Conservation (phyloP, 164 flowering plant genomes). For the Umbellularia californica region DNA sequence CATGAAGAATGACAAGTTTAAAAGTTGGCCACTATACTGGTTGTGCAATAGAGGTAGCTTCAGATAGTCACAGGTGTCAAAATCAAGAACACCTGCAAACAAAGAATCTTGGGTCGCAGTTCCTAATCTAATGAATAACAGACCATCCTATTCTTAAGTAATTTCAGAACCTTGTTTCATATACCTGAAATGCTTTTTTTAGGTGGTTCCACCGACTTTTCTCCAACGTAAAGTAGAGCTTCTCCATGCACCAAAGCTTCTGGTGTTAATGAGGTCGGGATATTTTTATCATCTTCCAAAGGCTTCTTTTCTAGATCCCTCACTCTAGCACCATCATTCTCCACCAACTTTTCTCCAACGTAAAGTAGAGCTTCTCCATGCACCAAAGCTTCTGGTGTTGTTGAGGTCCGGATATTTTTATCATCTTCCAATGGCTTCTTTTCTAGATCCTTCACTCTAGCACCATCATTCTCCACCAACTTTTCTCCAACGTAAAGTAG, state of each 20-base stretch:
- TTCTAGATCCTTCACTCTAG: background rate
- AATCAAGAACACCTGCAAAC: too few relatives aligned
- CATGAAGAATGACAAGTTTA: too few relatives aligned
- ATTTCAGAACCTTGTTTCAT: background rate
- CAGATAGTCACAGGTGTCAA: too few relatives aligned
- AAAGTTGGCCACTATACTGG: too few relatives aligned
- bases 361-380: constrained; percentile 3
- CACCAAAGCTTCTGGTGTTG: constrained; percentile 4
- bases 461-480: background rate
- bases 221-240: background rate
- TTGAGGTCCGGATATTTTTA: background rate
- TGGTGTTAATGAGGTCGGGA: background rate
- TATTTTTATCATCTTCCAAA: background rate
- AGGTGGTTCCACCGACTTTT: background rate
- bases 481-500: background rate
- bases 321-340: too few relatives aligned
- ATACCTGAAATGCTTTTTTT: constrained; percentile 8
- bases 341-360: background rate
- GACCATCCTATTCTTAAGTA: constrained; percentile 11
- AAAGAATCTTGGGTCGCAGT: too few relatives aligned
- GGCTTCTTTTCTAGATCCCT: background rate
- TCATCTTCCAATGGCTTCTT: background rate
- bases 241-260: constrained; percentile 8
- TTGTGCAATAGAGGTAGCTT: too few relatives aligned
- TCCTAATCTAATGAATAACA: too few relatives aligned